Evolutionary conservation across 2,329 filamentous ascomycete genomes (phyloP).

Genomic region (Exophiala calicioides): DNA sequence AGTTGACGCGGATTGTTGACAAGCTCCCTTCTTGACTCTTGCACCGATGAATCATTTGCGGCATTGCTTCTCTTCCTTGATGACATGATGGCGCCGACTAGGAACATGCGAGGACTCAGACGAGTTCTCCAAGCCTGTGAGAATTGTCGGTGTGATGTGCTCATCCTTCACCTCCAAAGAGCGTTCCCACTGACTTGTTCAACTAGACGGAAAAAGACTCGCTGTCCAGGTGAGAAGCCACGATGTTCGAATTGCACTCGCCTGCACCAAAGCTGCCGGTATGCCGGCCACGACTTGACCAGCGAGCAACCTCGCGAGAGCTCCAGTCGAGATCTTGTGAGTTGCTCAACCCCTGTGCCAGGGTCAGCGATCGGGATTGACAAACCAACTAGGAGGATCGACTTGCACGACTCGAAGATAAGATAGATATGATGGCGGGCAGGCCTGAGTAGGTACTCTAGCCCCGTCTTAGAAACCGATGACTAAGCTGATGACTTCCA

Average conservation of each 20-base stretch:
- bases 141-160: not conserved
- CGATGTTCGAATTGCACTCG: not conserved
- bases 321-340: not conserved
- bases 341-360: not conserved
- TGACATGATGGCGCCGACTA: not conserved
- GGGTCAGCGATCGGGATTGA: not conserved
- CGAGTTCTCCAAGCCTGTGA: constrained; percentile 4
- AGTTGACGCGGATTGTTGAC: too few species aligned
- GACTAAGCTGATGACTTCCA: not conserved
- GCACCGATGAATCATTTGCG: not conserved
- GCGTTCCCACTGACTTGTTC: not conserved
- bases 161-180: not conserved
- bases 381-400: not conserved
- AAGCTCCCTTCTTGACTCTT: not conserved
- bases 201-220: constrained; percentile 4
- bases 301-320: not conserved
- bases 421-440: not conserved
- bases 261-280: not conserved
- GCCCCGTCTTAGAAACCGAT: not conserved
- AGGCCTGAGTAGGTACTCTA: not conserved
- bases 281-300: not conserved
- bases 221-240: not conserved
- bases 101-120: not conserved
- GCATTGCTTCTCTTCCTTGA: not conserved
- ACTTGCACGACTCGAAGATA: not conserved